phyloP scores from a whole-genome alignment of 176 grass and related monocot species.

The Carex scoparia region DNA sequence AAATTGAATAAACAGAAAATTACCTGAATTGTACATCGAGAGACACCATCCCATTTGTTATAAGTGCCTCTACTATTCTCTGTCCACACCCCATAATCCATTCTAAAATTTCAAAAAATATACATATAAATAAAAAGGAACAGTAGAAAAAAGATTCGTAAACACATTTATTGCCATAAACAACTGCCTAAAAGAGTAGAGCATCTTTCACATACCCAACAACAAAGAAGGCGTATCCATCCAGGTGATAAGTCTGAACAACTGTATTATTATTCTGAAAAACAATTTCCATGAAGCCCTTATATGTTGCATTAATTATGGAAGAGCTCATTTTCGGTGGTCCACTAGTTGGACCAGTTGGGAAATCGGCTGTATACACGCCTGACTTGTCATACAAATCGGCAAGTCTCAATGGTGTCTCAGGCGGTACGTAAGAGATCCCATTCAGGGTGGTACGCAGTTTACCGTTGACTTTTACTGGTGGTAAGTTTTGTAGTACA shows the following conservation, averaged over 20 bases:
- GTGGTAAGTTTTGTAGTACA: slow-evolving; percentile 60
- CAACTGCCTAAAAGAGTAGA: not conserved
- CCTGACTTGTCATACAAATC: slow-evolving; percentile 57
- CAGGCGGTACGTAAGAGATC: slow-evolving; percentile 62
- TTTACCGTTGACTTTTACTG: slow-evolving; percentile 61
- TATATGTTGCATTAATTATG: slow-evolving; percentile 77
- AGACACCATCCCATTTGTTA: slow-evolving; percentile 96
- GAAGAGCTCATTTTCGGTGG: slow-evolving; percentile 44
- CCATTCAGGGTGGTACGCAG: slow-evolving; percentile 63
- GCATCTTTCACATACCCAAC: slow-evolving; percentile 48
- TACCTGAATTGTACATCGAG: slow-evolving; percentile 88
- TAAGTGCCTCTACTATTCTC: slow-evolving; percentile 67
- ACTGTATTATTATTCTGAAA: slow-evolving; percentile 90
- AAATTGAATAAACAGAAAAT: not conserved
- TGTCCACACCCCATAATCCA: slow-evolving; percentile 95
- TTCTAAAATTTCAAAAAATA: slow-evolving; percentile 40
- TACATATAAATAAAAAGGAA: not conserved
- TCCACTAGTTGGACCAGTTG: slow-evolving; percentile 51
- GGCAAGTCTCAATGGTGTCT: slow-evolving; percentile 74
- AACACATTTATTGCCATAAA: not conserved
- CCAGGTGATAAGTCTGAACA: slow-evolving; percentile 86
- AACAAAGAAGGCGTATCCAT: slow-evolving; percentile 85
- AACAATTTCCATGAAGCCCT: slow-evolving; percentile 86
- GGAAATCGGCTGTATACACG: slow-evolving; percentile 80
- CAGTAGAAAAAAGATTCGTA: not conserved